Base-by-base conservation (phyloP, 164 flowering plant genomes). In the Piper betle region DNA sequence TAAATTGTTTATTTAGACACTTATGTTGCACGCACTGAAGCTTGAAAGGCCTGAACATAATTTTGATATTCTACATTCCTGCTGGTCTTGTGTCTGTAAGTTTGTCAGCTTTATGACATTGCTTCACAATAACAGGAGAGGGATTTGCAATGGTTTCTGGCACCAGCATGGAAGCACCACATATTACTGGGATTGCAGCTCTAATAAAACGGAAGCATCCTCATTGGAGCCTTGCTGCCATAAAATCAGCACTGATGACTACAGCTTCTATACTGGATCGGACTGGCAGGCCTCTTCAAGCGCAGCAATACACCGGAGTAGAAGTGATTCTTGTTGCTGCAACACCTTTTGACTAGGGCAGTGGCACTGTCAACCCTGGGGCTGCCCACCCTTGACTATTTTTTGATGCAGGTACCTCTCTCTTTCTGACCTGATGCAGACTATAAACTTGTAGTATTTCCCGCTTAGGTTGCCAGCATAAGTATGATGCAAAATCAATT, bases 81-180 rank as follows among this genome's bases (percentile, higher is more conserved):
- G 0, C 15, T 10, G 10, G 11, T 46, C 0, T 46, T 46, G 50
- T 15, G 10, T 46, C 15, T 15, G 15, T 25, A 25, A 25, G 33
- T 25, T 25, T 25, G 33, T 25, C 33, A 25, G 33, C 33, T 25
- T 25, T 25, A 25, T 25, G 33, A 25, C 33, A 25, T 2, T 25
- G 33, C 50, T 46, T 46, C 10, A 0, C 10, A 46, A 46, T 46
- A 62, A 61, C 87, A 93, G 99, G 99, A 58, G 97, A 88, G 73
- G 81, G 74, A 57, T 93, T 93, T 75, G 99, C 99, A 20, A 77
- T 94, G 91, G 73, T 91, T 61, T 94, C 97, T 65, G 99, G 99
- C 63, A 94, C 99, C 19, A 90, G 97, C 80, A 94, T 94, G 99
- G 97, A 96, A 60, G 93, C 96, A 25, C 99, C 99, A 57, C 99